Conservation (phyloP, 202 grass and related monocot genomes). For the Schoenoplectus tabernaemontani region DNA sequence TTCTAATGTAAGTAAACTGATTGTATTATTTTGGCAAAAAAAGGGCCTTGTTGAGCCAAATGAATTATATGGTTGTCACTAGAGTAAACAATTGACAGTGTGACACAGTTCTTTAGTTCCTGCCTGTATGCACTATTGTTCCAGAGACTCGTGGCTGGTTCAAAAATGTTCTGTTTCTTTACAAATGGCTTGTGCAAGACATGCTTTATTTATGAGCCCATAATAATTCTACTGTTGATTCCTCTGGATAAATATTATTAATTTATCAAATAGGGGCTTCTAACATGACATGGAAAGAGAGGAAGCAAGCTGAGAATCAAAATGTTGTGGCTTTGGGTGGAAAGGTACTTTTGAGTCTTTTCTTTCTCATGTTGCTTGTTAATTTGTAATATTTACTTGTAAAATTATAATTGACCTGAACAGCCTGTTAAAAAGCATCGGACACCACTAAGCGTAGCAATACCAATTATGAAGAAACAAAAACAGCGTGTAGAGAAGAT, state of each 20-base stretch:
- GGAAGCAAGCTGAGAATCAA: constrained; percentile 63
- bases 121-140: background rate
- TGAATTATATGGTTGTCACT: background rate
- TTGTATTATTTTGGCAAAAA: background rate
- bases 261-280: constrained; percentile 46
- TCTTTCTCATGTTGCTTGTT: background rate
- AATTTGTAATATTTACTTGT: constrained; percentile 5
- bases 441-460: constrained; percentile 67
- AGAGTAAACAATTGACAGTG: background rate
- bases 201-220: background rate
- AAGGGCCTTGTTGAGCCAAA: background rate
- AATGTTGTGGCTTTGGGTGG: constrained; percentile 77
- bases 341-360: constrained; percentile 45
- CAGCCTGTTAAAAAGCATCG: constrained; percentile 77
- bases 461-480: constrained; percentile 77
- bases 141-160: background rate
- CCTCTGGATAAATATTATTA: background rate
- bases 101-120: background rate
- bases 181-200: background rate
- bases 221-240: background rate
- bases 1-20: background rate
- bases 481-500: constrained; percentile 59
- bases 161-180: background rate
- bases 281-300: constrained; percentile 66
- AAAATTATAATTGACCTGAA: constrained; percentile 18